Base-by-base conservation (phyloP, 164 flowering plant genomes). In the Vitis rotundifolia region DNA sequence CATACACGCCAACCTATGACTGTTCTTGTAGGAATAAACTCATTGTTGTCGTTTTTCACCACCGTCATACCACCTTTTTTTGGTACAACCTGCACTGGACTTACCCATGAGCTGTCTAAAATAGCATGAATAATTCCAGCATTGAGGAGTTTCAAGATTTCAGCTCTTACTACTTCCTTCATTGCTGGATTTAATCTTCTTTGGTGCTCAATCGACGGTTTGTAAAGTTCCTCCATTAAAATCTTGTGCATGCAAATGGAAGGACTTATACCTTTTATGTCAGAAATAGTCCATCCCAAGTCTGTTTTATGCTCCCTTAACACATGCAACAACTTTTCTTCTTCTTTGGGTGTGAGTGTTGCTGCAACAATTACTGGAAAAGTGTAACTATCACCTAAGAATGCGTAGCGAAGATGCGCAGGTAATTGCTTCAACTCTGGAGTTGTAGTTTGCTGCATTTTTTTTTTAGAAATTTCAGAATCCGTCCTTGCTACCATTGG, bases 201-300 rank as follows among this genome's bases (percentile, higher is more conserved):
- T 29, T 29, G 37, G 4, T 29, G 37, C 37, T 29, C 37, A 29
- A 29, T 29, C 4, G 37, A 2, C 4, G 37, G 37, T 29, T 2
- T 29, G 37, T 29, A 29, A 4, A n/a, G n/a, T n/a, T 29, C 37
- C 37, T 4, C 37, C 37, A 29, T 29, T 29, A 29, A 4, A 29
- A 29, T 29, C 4, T 29, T 29, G 4, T 29, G 4, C 37, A 29
- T 29, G 37, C 37, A 29, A 29, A 29, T 29, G 2, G 37, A 29
- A 29, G 37, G 37, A 29, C 71, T 63, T 9, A 76, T 79, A 0
- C 79, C 77, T 19, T 64, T 66, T 15, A 67, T 73, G 26, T 80
- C 76, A 1, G 59, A 59, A 5, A 77, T 65, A 2, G 71, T 61
- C 72, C 76, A 77, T 0, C 77, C 79, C 2, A 78, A 47, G 0